Conservation (phyloP, 2,329 filamentous ascomycete genomes). For the Fusarium luffae region DNA sequence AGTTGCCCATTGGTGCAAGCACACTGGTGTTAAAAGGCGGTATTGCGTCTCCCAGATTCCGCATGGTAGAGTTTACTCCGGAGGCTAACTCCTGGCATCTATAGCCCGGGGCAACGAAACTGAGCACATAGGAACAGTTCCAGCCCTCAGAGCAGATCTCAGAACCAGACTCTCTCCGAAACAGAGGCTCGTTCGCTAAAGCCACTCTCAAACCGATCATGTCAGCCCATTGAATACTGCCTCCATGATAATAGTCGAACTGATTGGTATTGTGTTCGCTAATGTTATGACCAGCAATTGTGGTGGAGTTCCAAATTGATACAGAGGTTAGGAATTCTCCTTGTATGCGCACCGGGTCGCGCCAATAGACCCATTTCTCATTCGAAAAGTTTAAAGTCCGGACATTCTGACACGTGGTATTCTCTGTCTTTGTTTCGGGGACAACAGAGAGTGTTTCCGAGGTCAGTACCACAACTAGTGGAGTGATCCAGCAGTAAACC, state of each 20-base stretch:
- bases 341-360: background rate
- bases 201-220: accelerated
- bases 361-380: background rate
- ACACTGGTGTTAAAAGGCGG: too few species aligned
- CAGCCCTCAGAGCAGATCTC: background rate
- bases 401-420: background rate
- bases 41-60: background rate
- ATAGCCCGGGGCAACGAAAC: constrained; percentile 2
- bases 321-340: background rate
- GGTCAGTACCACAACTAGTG: background rate
- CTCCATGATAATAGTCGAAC: too few species aligned
- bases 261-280: too few species aligned
- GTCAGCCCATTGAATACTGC: too few species aligned
- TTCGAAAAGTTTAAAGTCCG: constrained; percentile 17
- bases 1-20: background rate
- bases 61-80: background rate
- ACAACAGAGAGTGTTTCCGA: background rate
- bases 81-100: constrained; percentile 9
- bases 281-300: too few species aligned
- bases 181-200: background rate
- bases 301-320: background rate
- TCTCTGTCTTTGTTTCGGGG: accelerated
- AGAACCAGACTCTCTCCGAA: accelerated
- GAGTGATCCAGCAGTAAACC: background rate
- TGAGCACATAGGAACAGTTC: constrained; percentile 1